Evolutionary conservation across 345 rosid genomes (phyloP), one percentile per base, ranked within the genome.

Genomic region (Punica granatum): DNA sequence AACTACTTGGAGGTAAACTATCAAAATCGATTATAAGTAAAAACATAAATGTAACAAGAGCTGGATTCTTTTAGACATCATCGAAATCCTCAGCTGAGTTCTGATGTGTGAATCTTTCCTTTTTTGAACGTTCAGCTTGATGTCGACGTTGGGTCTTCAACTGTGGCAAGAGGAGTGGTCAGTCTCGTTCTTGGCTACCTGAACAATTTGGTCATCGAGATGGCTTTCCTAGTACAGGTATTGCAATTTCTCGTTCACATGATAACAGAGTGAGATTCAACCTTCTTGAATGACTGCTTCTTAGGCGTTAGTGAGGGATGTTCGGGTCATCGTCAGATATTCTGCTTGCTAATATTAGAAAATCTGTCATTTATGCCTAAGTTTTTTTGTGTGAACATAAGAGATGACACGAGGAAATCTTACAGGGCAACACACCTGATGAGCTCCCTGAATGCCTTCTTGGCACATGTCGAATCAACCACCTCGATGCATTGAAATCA

Each of bases 211-310:
- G 92, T 92, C 60, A 69, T 90, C 21, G 99, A 92, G 84, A 78
- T 92, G 96, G 98, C 99, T 60, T 95, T 92, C 81, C 39, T 95
- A 77, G 77, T 95, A 72, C 92, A 95, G 92, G 97, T 88, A 77
- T 23, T 62, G 26, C 56, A 37, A 23, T 36, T 26, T 30, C 23
- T 56, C 23, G 6, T 31, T n/a, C n/a, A 26, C 11, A 9, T 48
- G 21, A 6, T 37, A 34, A 18, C 16, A 9, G 4, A 2, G 7
- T 13, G 41, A 59, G 33, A 34, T 59, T 31, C 63, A n/a, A 49
- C 9, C 3, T 14, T 49, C 5, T 49, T 6, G 5, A 32, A 60
- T 2, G 36, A 16, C 8, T 61, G 43, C 62, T 25, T 7, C 14
- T 58, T 58, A 9, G 5, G 33, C 62, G 3, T 26, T 7, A 30